phyloP scores from a whole-genome alignment of 2,329 filamentous ascomycete species.

The Aureobasidium sp. region DNA sequence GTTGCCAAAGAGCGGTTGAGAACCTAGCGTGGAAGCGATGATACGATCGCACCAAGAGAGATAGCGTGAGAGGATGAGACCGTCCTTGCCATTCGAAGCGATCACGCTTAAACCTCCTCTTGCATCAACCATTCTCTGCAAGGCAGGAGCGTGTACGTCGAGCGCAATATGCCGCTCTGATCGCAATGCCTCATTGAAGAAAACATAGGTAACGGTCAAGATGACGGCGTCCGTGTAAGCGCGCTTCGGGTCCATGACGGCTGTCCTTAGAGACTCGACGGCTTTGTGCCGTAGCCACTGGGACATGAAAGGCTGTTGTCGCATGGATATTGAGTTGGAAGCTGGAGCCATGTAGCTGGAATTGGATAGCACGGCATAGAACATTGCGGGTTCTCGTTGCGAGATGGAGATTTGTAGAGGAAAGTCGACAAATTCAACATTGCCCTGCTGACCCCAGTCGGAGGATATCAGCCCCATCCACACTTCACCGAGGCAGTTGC shows the following conservation, averaged over 20 bases:
- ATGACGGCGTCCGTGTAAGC: constrained; percentile 2
- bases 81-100: background rate
- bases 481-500: background rate
- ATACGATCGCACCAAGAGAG: background rate
- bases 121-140: background rate
- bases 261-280: background rate
- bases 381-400: constrained; percentile 2
- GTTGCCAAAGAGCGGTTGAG: background rate
- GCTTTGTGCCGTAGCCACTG: constrained; percentile 3
- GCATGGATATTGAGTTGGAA: background rate
- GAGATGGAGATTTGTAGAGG: background rate
- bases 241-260: background rate
- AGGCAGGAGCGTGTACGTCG: background rate
- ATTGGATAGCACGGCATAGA: background rate
- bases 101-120: background rate
- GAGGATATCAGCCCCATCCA: background rate
- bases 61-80: background rate
- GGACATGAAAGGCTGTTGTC: background rate
- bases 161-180: background rate
- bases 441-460: constrained; percentile 2
- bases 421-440: background rate
- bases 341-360: background rate
- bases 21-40: background rate
- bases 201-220: background rate
- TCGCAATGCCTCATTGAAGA: background rate